A percentile compares a stretch with the other conserved stretches of the same genome.
Conservation (phyloP, 78 protist species). For the Dictyostelium brefeldianum region DNA sequence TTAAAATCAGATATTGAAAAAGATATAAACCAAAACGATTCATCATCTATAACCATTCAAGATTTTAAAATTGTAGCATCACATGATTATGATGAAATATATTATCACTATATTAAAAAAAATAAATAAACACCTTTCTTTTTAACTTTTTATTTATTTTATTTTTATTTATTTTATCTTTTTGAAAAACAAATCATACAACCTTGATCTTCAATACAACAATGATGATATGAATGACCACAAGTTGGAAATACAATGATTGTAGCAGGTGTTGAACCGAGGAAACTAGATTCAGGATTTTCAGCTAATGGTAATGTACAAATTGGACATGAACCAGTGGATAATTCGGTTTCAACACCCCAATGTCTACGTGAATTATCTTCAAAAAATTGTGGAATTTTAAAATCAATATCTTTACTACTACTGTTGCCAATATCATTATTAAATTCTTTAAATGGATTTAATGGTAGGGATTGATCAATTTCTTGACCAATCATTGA, state of each 20-base stretch:
- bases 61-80: neutral
- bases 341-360: slow-evolving; percentile 72
- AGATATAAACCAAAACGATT: neutral
- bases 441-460: neutral
- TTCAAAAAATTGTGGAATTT: slow-evolving; percentile 66
- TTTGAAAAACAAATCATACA: slow-evolving; percentile 70
- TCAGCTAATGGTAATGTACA: slow-evolving; percentile 58
- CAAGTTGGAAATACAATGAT: slow-evolving; percentile 62
- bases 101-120: too few relatives aligned
- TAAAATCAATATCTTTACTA: slow-evolving; percentile 8
- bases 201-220: slow-evolving; percentile 76
- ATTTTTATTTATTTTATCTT: neutral
- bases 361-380: slow-evolving; percentile 76
- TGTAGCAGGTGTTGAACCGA: slow-evolving; percentile 64
- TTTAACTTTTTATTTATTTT: neutral
- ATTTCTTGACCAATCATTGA: slow-evolving; percentile 20
- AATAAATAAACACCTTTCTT: too few relatives aligned
- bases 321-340: slow-evolving; percentile 55
- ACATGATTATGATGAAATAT: neutral
- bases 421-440: neutral
- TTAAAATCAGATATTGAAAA: too few relatives aligned
- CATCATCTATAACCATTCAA: neutral
- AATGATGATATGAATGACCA: slow-evolving; percentile 74
- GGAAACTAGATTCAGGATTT: slow-evolving; percentile 64
- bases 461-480: neutral